These are phyloP conservation scores for Fusarium anthophilum DNA, from an alignment of 2,329 filamentous ascomycete genomes.

Conservation along the genomic window DNA sequence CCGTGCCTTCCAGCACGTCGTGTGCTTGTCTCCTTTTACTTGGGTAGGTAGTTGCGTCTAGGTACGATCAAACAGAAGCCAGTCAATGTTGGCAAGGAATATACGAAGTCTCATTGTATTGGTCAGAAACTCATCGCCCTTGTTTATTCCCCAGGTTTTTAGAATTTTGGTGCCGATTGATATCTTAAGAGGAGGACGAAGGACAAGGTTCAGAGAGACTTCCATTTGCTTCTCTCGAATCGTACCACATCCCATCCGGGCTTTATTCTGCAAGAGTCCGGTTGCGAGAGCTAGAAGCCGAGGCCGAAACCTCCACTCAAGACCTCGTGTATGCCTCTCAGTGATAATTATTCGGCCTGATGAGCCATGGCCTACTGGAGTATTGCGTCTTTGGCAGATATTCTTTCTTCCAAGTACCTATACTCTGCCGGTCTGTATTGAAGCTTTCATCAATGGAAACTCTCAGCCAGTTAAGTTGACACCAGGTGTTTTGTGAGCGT, in stretches of 20 bases:
- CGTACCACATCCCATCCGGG: slow-evolving; percentile 16
- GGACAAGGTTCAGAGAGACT: slow-evolving; percentile 8
- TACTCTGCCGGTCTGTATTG: not conserved
- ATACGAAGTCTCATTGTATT: slow-evolving; percentile 13
- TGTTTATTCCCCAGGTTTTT: slow-evolving; percentile 30
- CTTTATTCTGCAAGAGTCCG: slow-evolving; percentile 7
- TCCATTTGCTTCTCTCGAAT: slow-evolving; percentile 25
- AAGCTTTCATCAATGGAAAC: not conserved
- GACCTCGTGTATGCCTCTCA: not conserved
- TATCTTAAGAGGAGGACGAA: not conserved
- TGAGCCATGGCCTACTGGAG: not conserved
- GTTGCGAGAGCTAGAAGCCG: not conserved
- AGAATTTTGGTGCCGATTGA: slow-evolving; percentile 1
- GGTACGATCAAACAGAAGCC: not conserved
- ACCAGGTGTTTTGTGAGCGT: not conserved
- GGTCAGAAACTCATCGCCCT: not conserved
- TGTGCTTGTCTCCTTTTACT: slow-evolving; percentile 20
- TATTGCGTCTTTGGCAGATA: not conserved
- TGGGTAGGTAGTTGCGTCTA: not conserved
- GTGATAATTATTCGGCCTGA: not conserved
- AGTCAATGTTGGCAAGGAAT: not conserved
- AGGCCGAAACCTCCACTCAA: slow-evolving; percentile 12
- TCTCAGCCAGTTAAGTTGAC: not conserved
- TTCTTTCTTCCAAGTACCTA: not conserved
- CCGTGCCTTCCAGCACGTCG: not conserved